Evolutionary conservation across 306 rosid genomes (phyloP).

Genomic region (Geum urbanum): DNA sequence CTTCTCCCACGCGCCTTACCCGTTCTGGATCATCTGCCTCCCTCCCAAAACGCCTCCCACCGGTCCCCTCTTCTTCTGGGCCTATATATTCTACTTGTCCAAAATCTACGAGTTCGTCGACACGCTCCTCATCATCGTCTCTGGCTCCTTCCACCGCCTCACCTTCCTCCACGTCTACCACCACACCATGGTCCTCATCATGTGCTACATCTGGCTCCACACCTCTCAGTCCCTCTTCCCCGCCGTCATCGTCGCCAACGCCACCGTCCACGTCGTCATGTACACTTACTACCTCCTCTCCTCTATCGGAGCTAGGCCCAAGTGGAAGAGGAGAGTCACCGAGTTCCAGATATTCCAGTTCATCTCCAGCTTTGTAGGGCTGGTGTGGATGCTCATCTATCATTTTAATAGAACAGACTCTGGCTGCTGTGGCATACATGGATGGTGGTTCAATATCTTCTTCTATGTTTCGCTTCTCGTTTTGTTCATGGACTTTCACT

Average conservation of each 20-base stretch:
- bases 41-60: constrained; percentile 49
- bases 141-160: constrained; percentile 51
- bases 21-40: constrained; percentile 50
- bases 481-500: constrained; percentile 66
- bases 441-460: constrained; percentile 75
- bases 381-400: constrained; percentile 49
- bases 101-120: constrained; percentile 69
- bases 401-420: constrained; percentile 42
- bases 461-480: constrained; percentile 73
- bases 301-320: constrained; percentile 52
- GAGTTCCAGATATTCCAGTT: constrained; percentile 79
- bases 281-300: constrained; percentile 67
- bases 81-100: constrained; percentile 84
- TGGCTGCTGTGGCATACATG: constrained; percentile 70
- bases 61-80: constrained; percentile 97
- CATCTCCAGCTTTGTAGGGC: constrained; percentile 59
- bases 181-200: constrained; percentile 69
- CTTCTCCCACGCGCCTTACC: constrained; percentile 38
- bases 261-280: constrained; percentile 77
- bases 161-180: constrained; percentile 94
- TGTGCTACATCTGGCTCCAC: constrained; percentile 74
- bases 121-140: constrained; percentile 64
- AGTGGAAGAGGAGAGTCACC: constrained; percentile 78
- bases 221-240: constrained; percentile 78
- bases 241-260: constrained; percentile 64